Percentiles rank a stretch among this genome's conserved stretches.
Evolutionary conservation across 1,139 yeast genomes (phyloP).

Genomic region (Yamadazyma triangularis): DNA sequence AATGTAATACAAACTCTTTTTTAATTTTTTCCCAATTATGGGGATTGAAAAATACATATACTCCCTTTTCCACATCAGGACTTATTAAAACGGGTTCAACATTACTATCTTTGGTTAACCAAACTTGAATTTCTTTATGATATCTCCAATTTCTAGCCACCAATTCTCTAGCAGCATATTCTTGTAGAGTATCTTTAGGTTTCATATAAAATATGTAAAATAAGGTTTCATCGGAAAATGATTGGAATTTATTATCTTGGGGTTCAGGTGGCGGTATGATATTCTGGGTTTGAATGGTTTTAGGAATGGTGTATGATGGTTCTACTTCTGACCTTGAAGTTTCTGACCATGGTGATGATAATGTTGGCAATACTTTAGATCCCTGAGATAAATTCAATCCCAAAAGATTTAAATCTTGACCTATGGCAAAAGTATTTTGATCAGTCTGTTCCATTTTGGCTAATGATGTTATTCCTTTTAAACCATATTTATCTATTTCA

Average conservation of each 20-base stretch:
- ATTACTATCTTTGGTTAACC: conserved; percentile 93
- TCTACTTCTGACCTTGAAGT: conserved; percentile 89
- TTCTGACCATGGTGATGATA: conserved; percentile 94
- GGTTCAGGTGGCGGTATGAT: conserved; percentile 40
- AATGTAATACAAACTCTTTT: conserved; percentile 71
- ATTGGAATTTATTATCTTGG: conserved; percentile 65
- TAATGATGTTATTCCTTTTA: conserved; percentile 66
- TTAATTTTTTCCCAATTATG: conserved; percentile 94
- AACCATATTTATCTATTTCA: conserved; percentile 61
- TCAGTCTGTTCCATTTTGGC: conserved; percentile 66
- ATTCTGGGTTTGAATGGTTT: conserved; percentile 49
- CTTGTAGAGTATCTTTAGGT: conserved; percentile 92
- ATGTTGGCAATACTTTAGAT: conserved; percentile 57
- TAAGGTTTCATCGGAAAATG: conserved; percentile 86
- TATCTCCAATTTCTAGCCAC: conserved; percentile 93
- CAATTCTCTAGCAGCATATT: conserved; percentile 87
- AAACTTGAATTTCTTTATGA: conserved; percentile 91
- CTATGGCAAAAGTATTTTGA: conserved; percentile 69
- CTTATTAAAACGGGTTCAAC: conserved; percentile 86
- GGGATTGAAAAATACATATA: conserved; percentile 95
- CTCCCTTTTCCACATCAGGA: conserved; percentile 86
- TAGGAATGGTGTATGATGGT: conserved; percentile 66
- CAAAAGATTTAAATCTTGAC: conserved; percentile 73
- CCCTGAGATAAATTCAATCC: conserved; percentile 59
- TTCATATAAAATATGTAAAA: conserved; percentile 92